Percentiles rank a stretch among this genome's conserved stretches.
phyloP scores from a whole-genome alignment of 164 flowering plant species.

The Buxus sempervirens region DNA sequence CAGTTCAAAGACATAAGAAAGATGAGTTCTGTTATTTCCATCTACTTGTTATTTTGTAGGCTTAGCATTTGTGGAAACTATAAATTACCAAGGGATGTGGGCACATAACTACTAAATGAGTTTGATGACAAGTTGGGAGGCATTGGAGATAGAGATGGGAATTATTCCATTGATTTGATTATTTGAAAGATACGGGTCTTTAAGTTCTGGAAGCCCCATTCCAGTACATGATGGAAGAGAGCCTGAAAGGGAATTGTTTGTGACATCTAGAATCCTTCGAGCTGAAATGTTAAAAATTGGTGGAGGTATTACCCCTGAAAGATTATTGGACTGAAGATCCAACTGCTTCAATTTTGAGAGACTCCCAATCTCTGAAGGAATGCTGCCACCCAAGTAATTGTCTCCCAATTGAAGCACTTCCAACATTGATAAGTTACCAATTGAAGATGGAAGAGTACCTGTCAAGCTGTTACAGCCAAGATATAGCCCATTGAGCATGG shows the following conservation, averaged over 20 bases:
- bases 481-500: not conserved
- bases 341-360: conserved; percentile 13
- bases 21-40: no score
- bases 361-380: conserved; percentile 18
- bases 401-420: no score
- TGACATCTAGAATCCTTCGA: conserved; percentile 10
- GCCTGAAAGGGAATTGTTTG: no score
- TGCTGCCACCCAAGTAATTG: no score
- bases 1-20: no score
- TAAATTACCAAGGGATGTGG: conserved; percentile 23
- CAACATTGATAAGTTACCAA: no score
- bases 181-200: not conserved
- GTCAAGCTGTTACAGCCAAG: conserved; percentile 11
- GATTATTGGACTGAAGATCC: no score
- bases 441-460: no score
- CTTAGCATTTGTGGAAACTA: conserved; percentile 5
- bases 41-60: conserved; percentile 14
- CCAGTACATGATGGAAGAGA: not conserved
- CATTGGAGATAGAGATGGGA: conserved; percentile 26
- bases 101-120: no score
- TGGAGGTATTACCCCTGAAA: conserved; percentile 17
- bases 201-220: not conserved
- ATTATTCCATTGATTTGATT: conserved; percentile 13
- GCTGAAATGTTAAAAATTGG: conserved; percentile 20
- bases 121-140: conserved; percentile 20